Conservation (phyloP, 768 basidiomycete genomes). For the Lanmaoa rubissima region DNA sequence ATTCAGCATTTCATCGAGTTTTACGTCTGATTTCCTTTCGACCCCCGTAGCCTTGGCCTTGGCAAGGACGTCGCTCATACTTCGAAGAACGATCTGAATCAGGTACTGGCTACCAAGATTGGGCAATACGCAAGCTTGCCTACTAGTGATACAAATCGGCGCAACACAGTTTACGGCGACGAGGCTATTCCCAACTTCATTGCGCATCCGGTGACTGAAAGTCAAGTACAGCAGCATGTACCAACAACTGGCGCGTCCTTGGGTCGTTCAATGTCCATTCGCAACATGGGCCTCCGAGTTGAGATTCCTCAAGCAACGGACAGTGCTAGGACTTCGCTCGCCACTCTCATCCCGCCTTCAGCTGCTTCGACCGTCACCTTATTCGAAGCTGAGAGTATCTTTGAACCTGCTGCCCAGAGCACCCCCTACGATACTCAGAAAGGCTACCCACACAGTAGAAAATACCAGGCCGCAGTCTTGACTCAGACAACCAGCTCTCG, state of each 20-base stretch:
- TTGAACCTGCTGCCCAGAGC: constrained; percentile 46
- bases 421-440: constrained; percentile 54
- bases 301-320: constrained; percentile 51
- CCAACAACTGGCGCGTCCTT: constrained; percentile 20
- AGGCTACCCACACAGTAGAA: constrained; percentile 13
- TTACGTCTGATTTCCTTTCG: not conserved
- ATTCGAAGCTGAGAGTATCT: constrained; percentile 42
- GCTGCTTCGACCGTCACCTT: constrained; percentile 62
- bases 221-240: constrained; percentile 35
- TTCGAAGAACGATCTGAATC: constrained; percentile 56
- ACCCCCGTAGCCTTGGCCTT: constrained; percentile 51
- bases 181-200: constrained; percentile 37
- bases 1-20: not conserved
- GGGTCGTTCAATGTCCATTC: constrained; percentile 41
- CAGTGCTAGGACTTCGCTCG: constrained; percentile 52
- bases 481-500: constrained; percentile 28
- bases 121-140: constrained; percentile 40
- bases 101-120: constrained; percentile 44
- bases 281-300: constrained; percentile 45
- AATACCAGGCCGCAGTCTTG: constrained; percentile 21
- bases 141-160: constrained; percentile 40
- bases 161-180: constrained; percentile 49
- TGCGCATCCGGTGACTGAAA: constrained; percentile 33
- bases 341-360: constrained; percentile 45
- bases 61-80: constrained; percentile 57